phyloP scores from a whole-genome alignment of 352 stramenopile genomes.

The Pythium diclinum region DNA sequence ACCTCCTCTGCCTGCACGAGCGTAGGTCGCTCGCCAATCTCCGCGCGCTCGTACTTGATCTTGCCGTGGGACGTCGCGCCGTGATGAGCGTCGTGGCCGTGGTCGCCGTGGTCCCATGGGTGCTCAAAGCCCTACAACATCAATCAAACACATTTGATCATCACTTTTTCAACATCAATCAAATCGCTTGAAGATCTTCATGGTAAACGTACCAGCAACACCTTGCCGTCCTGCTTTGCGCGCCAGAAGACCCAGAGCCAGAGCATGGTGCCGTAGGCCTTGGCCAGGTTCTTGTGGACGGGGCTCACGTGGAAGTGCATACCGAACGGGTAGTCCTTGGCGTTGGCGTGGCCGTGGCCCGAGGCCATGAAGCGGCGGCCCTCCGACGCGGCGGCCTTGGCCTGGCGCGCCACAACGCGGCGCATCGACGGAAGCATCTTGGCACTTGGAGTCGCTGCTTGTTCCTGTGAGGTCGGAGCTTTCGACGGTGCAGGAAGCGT shows the following conservation, averaged over 20 bases:
- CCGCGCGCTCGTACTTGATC: constrained; percentile 62
- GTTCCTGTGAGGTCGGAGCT: constrained; percentile 4
- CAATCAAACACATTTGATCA: constrained; percentile 1
- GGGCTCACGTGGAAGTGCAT: constrained; percentile 89
- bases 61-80: constrained; percentile 32
- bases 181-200: neutral
- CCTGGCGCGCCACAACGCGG: constrained; percentile 36
- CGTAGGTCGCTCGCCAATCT: constrained; percentile 60
- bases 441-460: constrained; percentile 11
- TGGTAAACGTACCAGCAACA: constrained; percentile 54
- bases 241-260: constrained; percentile 91
- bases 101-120: constrained; percentile 71
- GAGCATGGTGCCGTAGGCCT: constrained; percentile 87
- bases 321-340: constrained; percentile 70
- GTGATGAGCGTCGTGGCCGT: constrained; percentile 36
- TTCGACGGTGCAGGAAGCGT: constrained; percentile 26
- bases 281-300: constrained; percentile 84
- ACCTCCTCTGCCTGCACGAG: constrained; percentile 49
- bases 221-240: constrained; percentile 84
- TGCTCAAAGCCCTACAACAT: constrained; percentile 68
- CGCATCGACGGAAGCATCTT: constrained; percentile 48
- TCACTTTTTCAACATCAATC: neutral
- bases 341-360: constrained; percentile 39
- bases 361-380: constrained; percentile 58
- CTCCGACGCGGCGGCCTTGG: constrained; percentile 10